These are phyloP conservation scores for Phenoliferia sp. DNA, from an alignment of 1,284 basidiomycete species.

Conservation along the genomic window DNA sequence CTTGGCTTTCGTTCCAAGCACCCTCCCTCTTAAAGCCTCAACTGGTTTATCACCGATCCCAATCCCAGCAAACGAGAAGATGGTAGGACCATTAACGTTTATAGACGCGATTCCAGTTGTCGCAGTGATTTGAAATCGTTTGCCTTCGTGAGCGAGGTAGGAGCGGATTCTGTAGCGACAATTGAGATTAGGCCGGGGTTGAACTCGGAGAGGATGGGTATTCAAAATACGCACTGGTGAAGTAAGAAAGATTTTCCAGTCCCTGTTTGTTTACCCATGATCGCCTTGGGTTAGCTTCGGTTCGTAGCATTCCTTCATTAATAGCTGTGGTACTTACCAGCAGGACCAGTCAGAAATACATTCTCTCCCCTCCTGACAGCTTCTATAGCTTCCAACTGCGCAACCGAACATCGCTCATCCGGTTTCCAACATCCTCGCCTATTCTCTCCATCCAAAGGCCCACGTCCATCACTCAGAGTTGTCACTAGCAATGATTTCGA, in stretches of 20 bases:
- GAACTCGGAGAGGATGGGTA: background rate
- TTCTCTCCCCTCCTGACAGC: background rate
- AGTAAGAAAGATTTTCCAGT: constrained; percentile 36
- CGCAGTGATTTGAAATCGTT: constrained; percentile 27
- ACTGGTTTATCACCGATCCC: constrained; percentile 19
- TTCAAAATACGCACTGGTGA: background rate
- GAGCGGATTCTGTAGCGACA: constrained; percentile 8
- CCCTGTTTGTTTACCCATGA: too few species aligned
- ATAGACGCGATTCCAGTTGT: constrained; percentile 43
- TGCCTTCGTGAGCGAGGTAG: constrained; percentile 17
- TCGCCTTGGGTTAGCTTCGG: too few species aligned
- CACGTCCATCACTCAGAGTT: too few species aligned
- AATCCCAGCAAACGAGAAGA: constrained; percentile 27
- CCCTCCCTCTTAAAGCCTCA: background rate
- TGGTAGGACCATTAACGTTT: constrained; percentile 32
- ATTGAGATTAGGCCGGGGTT: background rate
- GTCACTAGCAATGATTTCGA: too few species aligned
- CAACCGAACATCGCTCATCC: background rate
- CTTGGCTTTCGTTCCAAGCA: constrained; percentile 3
- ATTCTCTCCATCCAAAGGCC: too few species aligned
- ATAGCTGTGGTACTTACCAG: background rate
- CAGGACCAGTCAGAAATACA: background rate
- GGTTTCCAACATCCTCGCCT: background rate
- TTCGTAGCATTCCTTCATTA: too few species aligned
- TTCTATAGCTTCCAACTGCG: background rate